Conservation (phyloP, 2,329 filamentous ascomycete species). For the Aureobasidium sp. region DNA sequence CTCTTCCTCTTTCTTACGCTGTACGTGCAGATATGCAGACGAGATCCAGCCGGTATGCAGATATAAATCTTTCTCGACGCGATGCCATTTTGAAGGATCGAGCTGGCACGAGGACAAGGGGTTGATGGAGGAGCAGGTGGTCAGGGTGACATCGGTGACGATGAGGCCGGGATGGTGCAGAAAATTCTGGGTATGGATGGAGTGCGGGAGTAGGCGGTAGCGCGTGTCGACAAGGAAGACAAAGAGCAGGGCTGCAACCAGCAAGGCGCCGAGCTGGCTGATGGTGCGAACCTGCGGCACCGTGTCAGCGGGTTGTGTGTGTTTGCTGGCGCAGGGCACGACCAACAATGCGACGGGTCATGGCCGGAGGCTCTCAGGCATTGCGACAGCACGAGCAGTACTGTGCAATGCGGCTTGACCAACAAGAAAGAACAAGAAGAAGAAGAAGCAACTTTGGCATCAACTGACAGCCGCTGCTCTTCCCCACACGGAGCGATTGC, state of each 20-base stretch:
- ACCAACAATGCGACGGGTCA: constrained; percentile 21
- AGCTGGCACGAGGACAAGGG: constrained; percentile 63
- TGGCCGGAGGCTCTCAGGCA: constrained; percentile 4
- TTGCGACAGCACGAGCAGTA: background rate
- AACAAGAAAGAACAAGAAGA: background rate
- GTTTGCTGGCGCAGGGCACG: background rate
- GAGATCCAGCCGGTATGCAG: constrained; percentile 66
- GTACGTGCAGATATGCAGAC: constrained; percentile 73
- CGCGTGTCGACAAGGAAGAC: constrained; percentile 80
- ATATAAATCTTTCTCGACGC: constrained; percentile 84
- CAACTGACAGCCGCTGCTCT: background rate
- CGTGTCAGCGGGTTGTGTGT: background rate
- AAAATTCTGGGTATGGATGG: constrained; percentile 79
- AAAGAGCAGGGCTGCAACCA: constrained; percentile 57
- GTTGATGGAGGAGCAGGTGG: constrained; percentile 68
- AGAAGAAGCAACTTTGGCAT: constrained; percentile 1
- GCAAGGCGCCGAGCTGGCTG: constrained; percentile 64
- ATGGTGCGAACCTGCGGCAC: constrained; percentile 49
- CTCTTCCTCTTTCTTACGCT: constrained; percentile 80
- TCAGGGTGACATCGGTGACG: constrained; percentile 76
- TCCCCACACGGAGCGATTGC: background rate
- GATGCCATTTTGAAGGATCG: constrained; percentile 67
- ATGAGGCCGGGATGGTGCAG: constrained; percentile 73
- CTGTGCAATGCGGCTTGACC: background rate
- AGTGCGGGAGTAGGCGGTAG: constrained; percentile 77